Conservation (phyloP, 495 filamentous ascomycete genomes). For the Trichoderma gamsii region DNA sequence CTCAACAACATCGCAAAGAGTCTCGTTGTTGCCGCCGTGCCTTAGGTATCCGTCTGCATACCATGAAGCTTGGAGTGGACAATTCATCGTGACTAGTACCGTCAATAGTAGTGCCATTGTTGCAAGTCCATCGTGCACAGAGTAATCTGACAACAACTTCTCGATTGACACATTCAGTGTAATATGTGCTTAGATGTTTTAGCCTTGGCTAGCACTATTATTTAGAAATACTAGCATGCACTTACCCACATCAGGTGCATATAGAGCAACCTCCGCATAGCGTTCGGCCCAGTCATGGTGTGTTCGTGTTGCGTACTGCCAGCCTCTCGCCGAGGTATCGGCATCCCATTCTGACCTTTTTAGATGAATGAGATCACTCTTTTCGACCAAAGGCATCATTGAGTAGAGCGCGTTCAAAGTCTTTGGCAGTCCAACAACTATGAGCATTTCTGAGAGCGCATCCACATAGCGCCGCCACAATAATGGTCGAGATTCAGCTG, state of each 20-base stretch:
- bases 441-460: not conserved
- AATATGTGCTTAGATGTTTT: not conserved
- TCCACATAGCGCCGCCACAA: not conserved
- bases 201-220: not conserved
- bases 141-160: not conserved
- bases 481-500: not conserved
- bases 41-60: not conserved
- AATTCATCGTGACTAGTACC: not conserved
- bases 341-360: not conserved
- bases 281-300: not conserved
- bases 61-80: not conserved
- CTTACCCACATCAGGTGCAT: not conserved
- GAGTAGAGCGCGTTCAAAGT: not conserved
- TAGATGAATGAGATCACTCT: not conserved
- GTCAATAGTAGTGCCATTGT: not conserved
- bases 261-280: not conserved
- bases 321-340: not conserved
- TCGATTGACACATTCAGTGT: not conserved
- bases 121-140: not conserved
- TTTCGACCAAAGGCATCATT: not conserved
- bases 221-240: not conserved
- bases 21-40: not conserved
- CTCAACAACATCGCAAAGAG: not conserved
- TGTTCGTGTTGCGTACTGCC: not conserved
- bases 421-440: constrained; percentile 1